Evolutionary conservation across 1,139 yeast genomes (phyloP).

Genomic region (Geotrichum australiense): DNA sequence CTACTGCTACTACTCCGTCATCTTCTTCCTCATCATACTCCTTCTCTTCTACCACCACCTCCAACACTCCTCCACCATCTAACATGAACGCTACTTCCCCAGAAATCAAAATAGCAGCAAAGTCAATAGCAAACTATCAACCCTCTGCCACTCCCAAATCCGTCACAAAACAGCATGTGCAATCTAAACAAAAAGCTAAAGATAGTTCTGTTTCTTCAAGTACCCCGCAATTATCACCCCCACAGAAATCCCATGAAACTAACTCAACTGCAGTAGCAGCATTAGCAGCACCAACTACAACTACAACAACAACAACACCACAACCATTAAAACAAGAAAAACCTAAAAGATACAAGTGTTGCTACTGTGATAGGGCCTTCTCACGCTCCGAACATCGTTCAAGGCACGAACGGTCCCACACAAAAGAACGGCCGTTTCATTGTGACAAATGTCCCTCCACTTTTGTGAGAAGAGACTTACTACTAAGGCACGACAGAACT

Average conservation of each 20-base stretch:
- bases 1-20: too few species aligned
- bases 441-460: slow-evolving; percentile 65
- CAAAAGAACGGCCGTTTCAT: slow-evolving; percentile 75
- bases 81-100: not conserved
- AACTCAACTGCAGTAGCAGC: not conserved
- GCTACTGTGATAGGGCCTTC: slow-evolving; percentile 74
- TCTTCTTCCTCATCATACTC: too few species aligned
- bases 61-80: too few species aligned
- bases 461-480: slow-evolving; percentile 68
- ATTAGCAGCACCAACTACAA: not conserved
- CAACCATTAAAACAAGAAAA: slow-evolving; percentile 5
- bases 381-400: slow-evolving; percentile 76
- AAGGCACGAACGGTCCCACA: slow-evolving; percentile 77
- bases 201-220: not conserved
- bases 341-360: slow-evolving; percentile 50
- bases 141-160: not conserved
- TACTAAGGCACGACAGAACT: slow-evolving; percentile 71
- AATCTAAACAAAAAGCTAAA: not conserved
- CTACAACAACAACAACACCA: slow-evolving; percentile 3
- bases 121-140: not conserved
- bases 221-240: not conserved
- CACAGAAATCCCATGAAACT: too few species aligned
- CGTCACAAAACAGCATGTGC: not conserved
- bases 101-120: not conserved
- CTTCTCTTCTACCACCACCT: not conserved